Conservation (phyloP, 73 alveolate species). For the Vitrella brassicaformis region DNA sequence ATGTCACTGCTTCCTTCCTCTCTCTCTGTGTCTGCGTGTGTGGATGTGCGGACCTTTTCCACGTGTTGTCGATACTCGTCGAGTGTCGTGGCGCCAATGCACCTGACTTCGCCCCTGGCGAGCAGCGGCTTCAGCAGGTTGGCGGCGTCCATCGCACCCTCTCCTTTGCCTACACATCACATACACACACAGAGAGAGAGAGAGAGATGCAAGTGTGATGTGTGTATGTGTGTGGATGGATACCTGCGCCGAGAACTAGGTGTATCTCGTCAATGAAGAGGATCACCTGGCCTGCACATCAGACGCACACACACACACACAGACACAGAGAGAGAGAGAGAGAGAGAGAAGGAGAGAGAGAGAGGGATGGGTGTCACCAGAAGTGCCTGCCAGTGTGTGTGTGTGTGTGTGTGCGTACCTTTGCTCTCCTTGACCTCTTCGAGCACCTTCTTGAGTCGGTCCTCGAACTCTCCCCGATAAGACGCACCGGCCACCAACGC, state of each 20-base stretch:
- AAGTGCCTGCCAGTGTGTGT: too few relatives aligned
- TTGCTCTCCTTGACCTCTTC: neutral
- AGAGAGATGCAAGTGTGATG: neutral
- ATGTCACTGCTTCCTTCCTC: too few relatives aligned
- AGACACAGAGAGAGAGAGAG: too few relatives aligned
- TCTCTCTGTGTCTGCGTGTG: too few relatives aligned
- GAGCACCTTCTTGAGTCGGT: neutral
- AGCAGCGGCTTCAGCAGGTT: neutral
- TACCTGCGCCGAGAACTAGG: slow-evolving; percentile 1
- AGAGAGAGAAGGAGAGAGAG: too few relatives aligned
- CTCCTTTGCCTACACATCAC: too few relatives aligned
- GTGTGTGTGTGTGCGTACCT: too few relatives aligned
- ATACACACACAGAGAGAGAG: too few relatives aligned
- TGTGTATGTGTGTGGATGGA: neutral
- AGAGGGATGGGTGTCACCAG: too few relatives aligned
- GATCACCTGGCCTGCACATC: neutral
- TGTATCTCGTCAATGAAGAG: neutral
- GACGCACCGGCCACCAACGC: neutral
- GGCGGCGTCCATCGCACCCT: slow-evolving; percentile 1
- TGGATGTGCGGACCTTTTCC: too few relatives aligned
- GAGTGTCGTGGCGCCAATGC: slow-evolving; percentile 2
- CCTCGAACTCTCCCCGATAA: neutral
- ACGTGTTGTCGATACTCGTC: neutral
- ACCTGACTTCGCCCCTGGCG: neutral
- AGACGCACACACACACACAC: too few relatives aligned